Conservation (phyloP, 768 basidiomycete genomes). For the Sarcodon sp. region DNA sequence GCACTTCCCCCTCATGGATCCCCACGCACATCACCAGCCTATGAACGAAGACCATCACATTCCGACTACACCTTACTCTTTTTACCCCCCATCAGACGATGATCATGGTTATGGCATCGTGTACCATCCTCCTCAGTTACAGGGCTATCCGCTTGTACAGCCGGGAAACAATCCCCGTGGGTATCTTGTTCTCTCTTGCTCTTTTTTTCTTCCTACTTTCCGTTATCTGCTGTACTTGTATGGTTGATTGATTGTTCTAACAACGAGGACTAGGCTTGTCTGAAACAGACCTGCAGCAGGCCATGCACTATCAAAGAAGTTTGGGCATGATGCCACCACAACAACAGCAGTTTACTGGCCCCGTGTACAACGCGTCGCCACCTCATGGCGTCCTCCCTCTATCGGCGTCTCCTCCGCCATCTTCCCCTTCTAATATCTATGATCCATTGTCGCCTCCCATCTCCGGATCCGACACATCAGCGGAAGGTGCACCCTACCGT, state of each 20-base stretch:
- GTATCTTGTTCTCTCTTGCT: conserved; percentile 24
- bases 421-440: conserved; percentile 69
- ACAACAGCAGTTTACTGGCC: conserved; percentile 33
- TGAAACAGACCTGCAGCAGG: conserved; percentile 57
- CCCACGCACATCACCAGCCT: not conserved
- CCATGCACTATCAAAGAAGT: conserved; percentile 41
- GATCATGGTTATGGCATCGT: conserved; percentile 17
- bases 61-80: conserved; percentile 11
- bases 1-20: not conserved
- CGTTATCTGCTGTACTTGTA: conserved; percentile 45
- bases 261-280: conserved; percentile 33
- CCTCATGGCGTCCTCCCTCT: conserved; percentile 60
- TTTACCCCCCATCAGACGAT: conserved; percentile 21
- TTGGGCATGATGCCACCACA: conserved; percentile 57
- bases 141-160: conserved; percentile 42
- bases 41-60: not conserved
- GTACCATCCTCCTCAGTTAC: conserved; percentile 12
- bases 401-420: conserved; percentile 50
- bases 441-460: conserved; percentile 77
- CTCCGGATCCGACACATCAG: conserved; percentile 84
- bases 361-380: conserved; percentile 38
- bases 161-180: conserved; percentile 59
- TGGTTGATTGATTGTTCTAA: conserved; percentile 31
- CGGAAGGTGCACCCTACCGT: conserved; percentile 62
- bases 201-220: conserved; percentile 31